Evolutionary conservation across 1,284 basidiomycete genomes (phyloP).

Genomic region (Moesziomyces globuligerus): DNA sequence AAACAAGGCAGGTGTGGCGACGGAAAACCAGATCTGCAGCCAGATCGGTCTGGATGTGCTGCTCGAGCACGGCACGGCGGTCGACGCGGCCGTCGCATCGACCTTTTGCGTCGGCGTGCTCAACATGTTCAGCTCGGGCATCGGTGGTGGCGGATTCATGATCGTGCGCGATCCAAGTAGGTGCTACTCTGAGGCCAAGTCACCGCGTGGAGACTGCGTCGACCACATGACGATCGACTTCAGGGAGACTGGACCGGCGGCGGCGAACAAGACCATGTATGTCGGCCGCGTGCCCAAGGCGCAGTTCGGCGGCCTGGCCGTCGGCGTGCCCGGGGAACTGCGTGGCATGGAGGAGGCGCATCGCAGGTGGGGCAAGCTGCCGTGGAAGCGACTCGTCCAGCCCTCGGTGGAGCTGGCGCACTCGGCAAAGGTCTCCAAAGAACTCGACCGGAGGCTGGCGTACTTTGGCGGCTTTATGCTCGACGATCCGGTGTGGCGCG

Average conservation of each 20-base stretch:
- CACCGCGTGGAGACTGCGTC: constrained; percentile 14
- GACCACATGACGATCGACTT: constrained; percentile 68
- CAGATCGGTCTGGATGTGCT: constrained; percentile 59
- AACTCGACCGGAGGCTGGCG: constrained; percentile 46
- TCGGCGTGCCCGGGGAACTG: constrained; percentile 67
- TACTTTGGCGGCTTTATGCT: constrained; percentile 68
- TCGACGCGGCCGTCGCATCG: constrained; percentile 82
- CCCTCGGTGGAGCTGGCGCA: constrained; percentile 61
- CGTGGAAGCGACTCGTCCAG: constrained; percentile 62
- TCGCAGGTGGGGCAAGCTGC: constrained; percentile 54
- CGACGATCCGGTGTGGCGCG: constrained; percentile 58
- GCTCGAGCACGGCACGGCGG: constrained; percentile 83
- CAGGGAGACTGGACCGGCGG: constrained; percentile 68
- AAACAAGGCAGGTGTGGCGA: constrained; percentile 49
- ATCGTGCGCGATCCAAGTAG: constrained; percentile 67
- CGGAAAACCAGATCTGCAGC: constrained; percentile 51
- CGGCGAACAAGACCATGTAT: constrained; percentile 68
- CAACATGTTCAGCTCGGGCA: constrained; percentile 68
- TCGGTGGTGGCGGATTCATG: constrained; percentile 67
- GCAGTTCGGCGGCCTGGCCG: constrained; percentile 60
- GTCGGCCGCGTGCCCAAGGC: constrained; percentile 37
- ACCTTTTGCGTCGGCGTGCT: constrained; percentile 68
- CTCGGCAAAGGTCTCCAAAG: constrained; percentile 53
- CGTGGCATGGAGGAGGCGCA: constrained; percentile 65
- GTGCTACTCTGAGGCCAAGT: constrained; percentile 71